Base-by-base conservation (phyloP, 2,329 filamentous ascomycete genomes). In the Bimuria novae-zelandiae region DNA sequence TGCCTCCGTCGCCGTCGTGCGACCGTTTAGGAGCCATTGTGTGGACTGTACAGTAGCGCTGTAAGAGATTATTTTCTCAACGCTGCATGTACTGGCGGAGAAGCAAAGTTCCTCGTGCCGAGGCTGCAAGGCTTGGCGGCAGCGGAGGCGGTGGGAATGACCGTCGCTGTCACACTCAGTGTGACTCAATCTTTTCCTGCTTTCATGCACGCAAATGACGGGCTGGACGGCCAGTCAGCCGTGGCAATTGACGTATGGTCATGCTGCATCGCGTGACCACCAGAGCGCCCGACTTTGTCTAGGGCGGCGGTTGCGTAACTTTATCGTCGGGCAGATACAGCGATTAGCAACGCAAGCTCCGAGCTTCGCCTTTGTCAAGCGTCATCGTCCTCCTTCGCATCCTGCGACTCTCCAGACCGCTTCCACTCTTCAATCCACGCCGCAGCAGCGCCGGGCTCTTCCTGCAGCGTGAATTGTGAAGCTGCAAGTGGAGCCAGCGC, bases 21-120 rank as follows among this genome's bases (percentile, higher is more conserved):
- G 80, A 68, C 56, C 84, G 76, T 71, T 87, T 89, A 17, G 79
- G 68, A n/a, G 79, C 77, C 86, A 89, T 89, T 54, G 30, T 41
- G 44, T 27, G 21, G 42, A 22, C 27, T 36, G 23, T 14, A 6
- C 22, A 2, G 32, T 47, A 40, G 33, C 46, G 32, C 21, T 29
- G 27, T 12, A 37, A 45, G 49, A 11, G 23, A 41, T 30, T 30
- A 30, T n/a, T n/a, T n/a, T n/a, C n/a, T n/a, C n/a, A n/a, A n/a
- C 16, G 32, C 22, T 22, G n/a, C 21, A 32, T 30, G 35, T 16
- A 30, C 39, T 25, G 35, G 50, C 43, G 39, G 29, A 27, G 6
- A 12, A 40, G n/a, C 32, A 45, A 51, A 51, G 49, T 51, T 51
- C 45, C 22, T 32, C n/a, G 37, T 12, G 47, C 19, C 27, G 16